Evolutionary conservation across 441 rosid genomes (phyloP).

Genomic region (Euphorbia celastroides): DNA sequence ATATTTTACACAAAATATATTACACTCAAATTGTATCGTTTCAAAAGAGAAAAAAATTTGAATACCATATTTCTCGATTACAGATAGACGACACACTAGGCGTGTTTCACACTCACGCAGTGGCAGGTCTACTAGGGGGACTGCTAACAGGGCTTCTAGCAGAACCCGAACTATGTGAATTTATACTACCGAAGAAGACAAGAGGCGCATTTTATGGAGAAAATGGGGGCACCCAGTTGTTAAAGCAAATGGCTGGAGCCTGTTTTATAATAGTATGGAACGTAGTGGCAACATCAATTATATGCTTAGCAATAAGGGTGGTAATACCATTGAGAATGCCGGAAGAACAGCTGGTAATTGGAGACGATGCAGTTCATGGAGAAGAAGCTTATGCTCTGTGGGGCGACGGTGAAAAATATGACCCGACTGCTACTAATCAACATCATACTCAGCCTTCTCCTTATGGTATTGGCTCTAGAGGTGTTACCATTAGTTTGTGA

Average conservation of each 20-base stretch:
- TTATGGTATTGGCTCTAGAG: conserved; percentile 62
- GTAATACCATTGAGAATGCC: conserved; percentile 48
- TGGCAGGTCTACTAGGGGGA: conserved; percentile 56
- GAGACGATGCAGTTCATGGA: conserved; percentile 60
- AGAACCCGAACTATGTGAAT: conserved; percentile 38
- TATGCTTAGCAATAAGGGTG: conserved; percentile 32
- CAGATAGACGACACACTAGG: conserved; percentile 59
- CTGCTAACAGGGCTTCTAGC: conserved; percentile 49
- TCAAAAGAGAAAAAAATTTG: too few species aligned
- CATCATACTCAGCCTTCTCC: conserved; percentile 36
- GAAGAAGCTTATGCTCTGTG: conserved; percentile 60
- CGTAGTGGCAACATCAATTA: conserved; percentile 34
- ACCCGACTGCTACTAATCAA: conserved; percentile 17
- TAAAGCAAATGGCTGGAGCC: conserved; percentile 44
- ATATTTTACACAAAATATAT: too few species aligned
- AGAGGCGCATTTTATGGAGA: conserved; percentile 47
- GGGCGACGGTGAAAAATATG: conserved; percentile 54
- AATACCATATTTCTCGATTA: too few species aligned
- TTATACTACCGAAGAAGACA: conserved; percentile 42
- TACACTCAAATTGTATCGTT: too few species aligned
- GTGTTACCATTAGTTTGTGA: conserved; percentile 61
- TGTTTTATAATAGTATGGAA: conserved; percentile 49
- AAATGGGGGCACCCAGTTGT: conserved; percentile 44
- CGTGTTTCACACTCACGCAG: conserved; percentile 60
- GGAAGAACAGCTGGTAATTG: conserved; percentile 43